Evolutionary conservation across 2,329 filamentous ascomycete species (phyloP), one percentile per base, ranked within the genome.

Genomic region (Fusarium citri): DNA sequence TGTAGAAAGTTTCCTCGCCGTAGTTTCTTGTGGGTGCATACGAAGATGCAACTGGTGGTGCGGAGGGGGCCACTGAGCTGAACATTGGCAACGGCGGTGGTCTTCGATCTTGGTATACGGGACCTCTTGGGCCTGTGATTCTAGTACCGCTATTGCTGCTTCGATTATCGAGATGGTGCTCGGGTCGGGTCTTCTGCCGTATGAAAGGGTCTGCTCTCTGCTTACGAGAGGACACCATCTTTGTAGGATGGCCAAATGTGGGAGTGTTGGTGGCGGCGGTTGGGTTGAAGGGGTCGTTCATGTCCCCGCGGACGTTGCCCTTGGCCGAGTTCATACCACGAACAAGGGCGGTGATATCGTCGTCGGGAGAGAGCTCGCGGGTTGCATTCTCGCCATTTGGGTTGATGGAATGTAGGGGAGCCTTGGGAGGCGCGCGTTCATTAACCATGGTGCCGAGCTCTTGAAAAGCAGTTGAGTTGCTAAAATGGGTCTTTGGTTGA

Each of bases 1-100:
- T 89, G 71, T 92, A 94, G 66, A 88, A 83, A 3, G 83, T 81
- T 57, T 83, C 81, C n/a, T 85, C 82, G n/a, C 77, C 79, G 30
- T 74, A 77, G 66, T 22, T 60, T 54, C 60, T 48, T 16, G 43
- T 56, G 9, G 65, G 62, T 45, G 57, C 50, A 49, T 59, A 46
- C 40, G 49, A 66, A 12, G 64, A 63, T 46, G 54, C 47, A 37
- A 62, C 51, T 49, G 60, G 46, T 54, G 57, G 62, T 49, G 56
- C 48, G 37, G 62, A 31, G 31, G 61, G 50, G 40, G 60, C 59
- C 40, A 72, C 77, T 6, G 86, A 86, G 75, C 81, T 83, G 77
- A 85, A 89, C 73, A 86, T 79, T 22, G 81, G 82, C 66, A 82
- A 73, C 2, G 83, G 80, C 5, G 83, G 80, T 12, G 84, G 80